phyloP scores from a whole-genome alignment of 768 basidiomycete genomes.

The Auricularia auricula-judae region DNA sequence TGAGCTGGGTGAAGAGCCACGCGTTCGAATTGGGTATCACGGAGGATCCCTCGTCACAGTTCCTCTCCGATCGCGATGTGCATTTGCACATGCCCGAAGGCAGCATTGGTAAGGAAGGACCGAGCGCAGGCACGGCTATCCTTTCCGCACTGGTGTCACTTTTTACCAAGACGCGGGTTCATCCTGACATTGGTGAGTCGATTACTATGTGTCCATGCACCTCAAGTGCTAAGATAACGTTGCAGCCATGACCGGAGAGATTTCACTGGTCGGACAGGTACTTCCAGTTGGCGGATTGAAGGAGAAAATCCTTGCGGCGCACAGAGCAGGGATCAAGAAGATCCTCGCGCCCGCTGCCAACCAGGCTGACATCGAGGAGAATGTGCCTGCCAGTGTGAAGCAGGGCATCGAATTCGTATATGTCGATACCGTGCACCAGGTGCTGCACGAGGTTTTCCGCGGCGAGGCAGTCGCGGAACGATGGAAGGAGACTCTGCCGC shows the following conservation, averaged over 20 bases:
- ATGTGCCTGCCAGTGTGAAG: slow-evolving; percentile 93
- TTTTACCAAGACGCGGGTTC: slow-evolving; percentile 75
- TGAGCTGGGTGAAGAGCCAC: slow-evolving; percentile 89
- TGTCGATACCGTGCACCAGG: slow-evolving; percentile 86
- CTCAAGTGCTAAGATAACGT: neutral
- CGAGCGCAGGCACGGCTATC: slow-evolving; percentile 92
- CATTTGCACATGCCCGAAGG: slow-evolving; percentile 98
- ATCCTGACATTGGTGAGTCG: slow-evolving; percentile 75
- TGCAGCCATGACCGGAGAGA: slow-evolving; percentile 95
- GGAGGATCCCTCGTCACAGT: slow-evolving; percentile 52
- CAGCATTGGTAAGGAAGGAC: slow-evolving; percentile 88
- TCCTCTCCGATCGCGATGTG: slow-evolving; percentile 77
- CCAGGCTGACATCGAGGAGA: slow-evolving; percentile 91
- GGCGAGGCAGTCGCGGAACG: slow-evolving; percentile 45
- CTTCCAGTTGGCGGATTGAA: slow-evolving; percentile 93
- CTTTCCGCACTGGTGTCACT: slow-evolving; percentile 84
- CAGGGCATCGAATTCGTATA: slow-evolving; percentile 91
- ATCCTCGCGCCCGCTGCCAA: slow-evolving; percentile 82
- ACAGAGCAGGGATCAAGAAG: slow-evolving; percentile 92
- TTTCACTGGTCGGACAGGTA: slow-evolving; percentile 92
- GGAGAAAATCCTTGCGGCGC: slow-evolving; percentile 93
- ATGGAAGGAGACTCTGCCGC: slow-evolving; percentile 54
- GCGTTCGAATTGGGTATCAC: slow-evolving; percentile 86
- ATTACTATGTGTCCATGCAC: neutral
- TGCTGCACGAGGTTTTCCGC: slow-evolving; percentile 77